Conservation (phyloP, 345 rosid genomes). For the Camelina laxa region DNA sequence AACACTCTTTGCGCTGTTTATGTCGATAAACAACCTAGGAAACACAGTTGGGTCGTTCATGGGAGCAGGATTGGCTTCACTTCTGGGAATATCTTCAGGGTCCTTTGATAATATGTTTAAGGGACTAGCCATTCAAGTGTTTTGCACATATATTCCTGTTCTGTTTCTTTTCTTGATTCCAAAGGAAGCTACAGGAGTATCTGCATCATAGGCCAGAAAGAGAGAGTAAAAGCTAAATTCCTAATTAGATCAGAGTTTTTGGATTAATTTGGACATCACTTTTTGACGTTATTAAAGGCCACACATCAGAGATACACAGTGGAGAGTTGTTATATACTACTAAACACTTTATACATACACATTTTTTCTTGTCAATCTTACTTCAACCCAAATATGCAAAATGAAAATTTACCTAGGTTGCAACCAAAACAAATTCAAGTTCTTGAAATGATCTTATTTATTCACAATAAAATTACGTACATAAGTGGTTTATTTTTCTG, state of each 20-base stretch:
- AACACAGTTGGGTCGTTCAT: slow-evolving; percentile 82
- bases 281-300: not conserved
- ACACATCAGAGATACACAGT: not conserved
- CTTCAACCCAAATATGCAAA: not conserved
- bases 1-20: slow-evolving; percentile 92
- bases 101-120: slow-evolving; percentile 78
- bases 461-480: too few species aligned
- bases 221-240: not conserved
- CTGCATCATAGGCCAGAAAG: slow-evolving; percentile 52
- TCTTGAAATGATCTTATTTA: too few species aligned
- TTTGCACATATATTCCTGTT: slow-evolving; percentile 80
- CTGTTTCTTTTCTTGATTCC: slow-evolving; percentile 82
- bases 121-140: slow-evolving; percentile 71
- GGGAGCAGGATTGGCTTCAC: slow-evolving; percentile 90
- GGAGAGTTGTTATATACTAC: slow-evolving; percentile 7
- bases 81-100: slow-evolving; percentile 79
- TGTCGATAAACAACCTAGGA: slow-evolving; percentile 93
- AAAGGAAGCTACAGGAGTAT: slow-evolving; percentile 83
- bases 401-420: not conserved
- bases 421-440: too few species aligned
- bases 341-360: not conserved
- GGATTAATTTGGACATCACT: not conserved
- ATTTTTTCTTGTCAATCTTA: slow-evolving; percentile 1
- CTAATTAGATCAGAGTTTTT: slow-evolving; percentile 6
- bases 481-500: too few species aligned